A percentile compares a stretch with the other conserved stretches of the same genome.
These are phyloP conservation scores for Colletotrichum cuscutae DNA, from an alignment of 2,329 filamentous ascomycete species.

Conservation along the genomic window DNA sequence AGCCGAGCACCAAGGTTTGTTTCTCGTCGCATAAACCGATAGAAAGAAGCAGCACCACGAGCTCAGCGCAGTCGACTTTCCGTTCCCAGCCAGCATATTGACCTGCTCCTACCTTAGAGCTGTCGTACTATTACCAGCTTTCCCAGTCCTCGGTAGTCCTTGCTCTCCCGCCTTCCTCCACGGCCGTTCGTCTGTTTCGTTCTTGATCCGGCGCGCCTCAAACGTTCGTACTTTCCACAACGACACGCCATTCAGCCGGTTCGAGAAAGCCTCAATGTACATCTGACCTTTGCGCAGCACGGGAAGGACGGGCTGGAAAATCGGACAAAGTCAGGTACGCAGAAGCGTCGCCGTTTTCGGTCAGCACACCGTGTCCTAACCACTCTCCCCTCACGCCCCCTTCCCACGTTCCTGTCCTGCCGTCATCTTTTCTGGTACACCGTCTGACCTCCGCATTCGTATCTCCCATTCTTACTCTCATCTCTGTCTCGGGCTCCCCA, in stretches of 20 bases:
- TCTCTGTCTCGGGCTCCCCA: background rate
- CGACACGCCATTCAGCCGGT: background rate
- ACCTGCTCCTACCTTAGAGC: background rate
- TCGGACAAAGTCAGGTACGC: background rate
- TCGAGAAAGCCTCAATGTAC: background rate
- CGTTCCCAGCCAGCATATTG: background rate
- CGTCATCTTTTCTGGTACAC: constrained; percentile 1
- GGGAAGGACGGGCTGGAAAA: background rate
- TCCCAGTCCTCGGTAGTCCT: background rate
- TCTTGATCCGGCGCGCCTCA: background rate
- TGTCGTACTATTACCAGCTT: background rate
- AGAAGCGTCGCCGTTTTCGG: constrained; percentile 23
- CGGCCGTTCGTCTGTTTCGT: background rate
- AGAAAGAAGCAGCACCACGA: background rate
- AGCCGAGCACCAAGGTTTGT: constrained; percentile 12
- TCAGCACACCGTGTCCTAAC: constrained; percentile 13
- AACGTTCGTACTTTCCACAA: constrained; percentile 7
- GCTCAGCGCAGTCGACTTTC: background rate
- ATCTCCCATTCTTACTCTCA: background rate
- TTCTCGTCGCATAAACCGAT: background rate
- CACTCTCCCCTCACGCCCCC: background rate
- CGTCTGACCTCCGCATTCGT: constrained; percentile 11
- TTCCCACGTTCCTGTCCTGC: constrained; percentile 6
- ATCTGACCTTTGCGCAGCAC: background rate
- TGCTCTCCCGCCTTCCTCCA: background rate